Conservation (phyloP, 1,284 basidiomycete genomes). For the Microbotryum saponariae region DNA sequence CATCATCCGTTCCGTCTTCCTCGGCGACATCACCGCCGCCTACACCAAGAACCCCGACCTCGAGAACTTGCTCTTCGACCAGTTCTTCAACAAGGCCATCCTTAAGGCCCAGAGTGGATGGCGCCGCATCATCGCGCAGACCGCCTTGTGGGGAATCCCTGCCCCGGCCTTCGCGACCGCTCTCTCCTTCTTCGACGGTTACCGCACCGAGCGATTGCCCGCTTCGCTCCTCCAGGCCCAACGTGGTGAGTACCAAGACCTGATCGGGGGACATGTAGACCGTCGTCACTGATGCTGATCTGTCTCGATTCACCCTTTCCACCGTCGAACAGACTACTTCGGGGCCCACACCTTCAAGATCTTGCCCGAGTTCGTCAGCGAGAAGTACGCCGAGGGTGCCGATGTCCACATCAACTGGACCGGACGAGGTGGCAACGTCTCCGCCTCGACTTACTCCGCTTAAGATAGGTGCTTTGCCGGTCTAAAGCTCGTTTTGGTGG, state of each 20-base stretch:
- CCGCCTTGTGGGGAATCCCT: constrained; percentile 94
- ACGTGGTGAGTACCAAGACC: constrained; percentile 49
- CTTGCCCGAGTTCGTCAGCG: constrained; percentile 78
- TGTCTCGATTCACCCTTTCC: constrained; percentile 4
- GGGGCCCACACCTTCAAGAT: constrained; percentile 93
- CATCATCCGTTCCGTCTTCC: constrained; percentile 87
- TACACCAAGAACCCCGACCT: constrained; percentile 80
- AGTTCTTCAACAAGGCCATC: constrained; percentile 92
- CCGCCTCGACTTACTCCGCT: constrained; percentile 83
- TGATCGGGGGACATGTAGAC: neutral
- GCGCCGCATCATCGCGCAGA: constrained; percentile 94
- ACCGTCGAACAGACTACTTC: constrained; percentile 61
- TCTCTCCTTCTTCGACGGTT: constrained; percentile 98
- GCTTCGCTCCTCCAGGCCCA: constrained; percentile 89
- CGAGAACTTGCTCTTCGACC: constrained; percentile 90
- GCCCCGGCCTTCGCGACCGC: constrained; percentile 90
- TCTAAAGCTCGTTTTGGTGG: neutral
- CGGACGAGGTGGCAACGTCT: constrained; percentile 78
- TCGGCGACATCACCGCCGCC: constrained; percentile 83
- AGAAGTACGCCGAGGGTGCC: constrained; percentile 65
- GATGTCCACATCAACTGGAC: constrained; percentile 63
- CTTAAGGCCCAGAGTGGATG: constrained; percentile 95
- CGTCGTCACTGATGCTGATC: neutral
- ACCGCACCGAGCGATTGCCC: constrained; percentile 75
- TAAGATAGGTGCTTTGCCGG: constrained; percentile 42